Base-by-base conservation (phyloP, 768 basidiomycete species). In the Mrakia frigida region DNA sequence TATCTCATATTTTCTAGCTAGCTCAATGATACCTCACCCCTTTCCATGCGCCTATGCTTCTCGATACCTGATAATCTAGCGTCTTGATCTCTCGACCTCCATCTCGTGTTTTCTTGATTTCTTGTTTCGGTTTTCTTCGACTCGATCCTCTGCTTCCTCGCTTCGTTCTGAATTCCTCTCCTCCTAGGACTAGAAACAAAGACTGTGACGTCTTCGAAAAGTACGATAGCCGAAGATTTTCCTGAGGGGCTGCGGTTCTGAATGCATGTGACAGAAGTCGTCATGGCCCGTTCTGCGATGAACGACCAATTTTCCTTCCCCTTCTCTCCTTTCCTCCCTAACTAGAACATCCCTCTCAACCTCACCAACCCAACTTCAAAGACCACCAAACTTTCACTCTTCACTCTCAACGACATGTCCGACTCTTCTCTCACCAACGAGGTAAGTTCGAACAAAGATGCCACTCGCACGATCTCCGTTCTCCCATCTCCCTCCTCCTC, bases 351-450 rank as follows among this genome's bases (percentile, higher is more conserved):
- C 43, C 11, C 16, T 43, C 43, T 14, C 46, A 50, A 14, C 46
- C 18, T 50, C 18, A 5, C 43, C 43, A 50, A 50, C 46, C 18
- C 46, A 50, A 21, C n/a, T n/a, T n/a, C n/a, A n/a, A n/a, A n/a
- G n/a, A n/a, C n/a, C n/a, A n/a, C n/a, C 25, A 39, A 37, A 59
- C 53, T 72, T 33, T 9, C 46, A 50, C 46, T 50, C 16, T 50
- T 4, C 46, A 2, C 50, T 6, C 18, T 28, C 46, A 4, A 21
- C 9, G 52, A 31, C 46, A 70, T 70, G 69, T 70, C 69, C 18
- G 69, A 70, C 43, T 50, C 46, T 35, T 70, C 69, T 52, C 50
- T 70, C 50, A 70, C 69, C 69, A 70, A 70, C 69, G 69, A 68
- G 65, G 39, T 41, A 2, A 35, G 63, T 65, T 37, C 35, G 11